These are phyloP conservation scores for Botryotinia globosa DNA, from an alignment of 2,329 filamentous ascomycete genomes.

Conservation along the genomic window DNA sequence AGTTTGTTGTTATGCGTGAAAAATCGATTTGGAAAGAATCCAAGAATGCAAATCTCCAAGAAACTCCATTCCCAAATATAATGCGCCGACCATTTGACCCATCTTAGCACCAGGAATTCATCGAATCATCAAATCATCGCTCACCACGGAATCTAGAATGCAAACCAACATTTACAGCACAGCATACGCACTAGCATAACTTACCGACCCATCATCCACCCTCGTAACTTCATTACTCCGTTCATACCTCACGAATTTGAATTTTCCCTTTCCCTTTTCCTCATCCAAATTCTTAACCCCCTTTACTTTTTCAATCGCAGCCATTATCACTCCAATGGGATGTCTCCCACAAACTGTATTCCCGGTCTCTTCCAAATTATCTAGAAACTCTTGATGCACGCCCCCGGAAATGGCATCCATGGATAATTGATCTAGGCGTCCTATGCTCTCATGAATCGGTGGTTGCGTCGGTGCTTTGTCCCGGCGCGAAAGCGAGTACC, in stretches of 20 bases:
- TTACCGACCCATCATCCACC: conserved; percentile 78
- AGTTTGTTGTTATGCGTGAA: background rate
- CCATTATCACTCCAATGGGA: conserved; percentile 91
- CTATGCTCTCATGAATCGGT: conserved; percentile 81
- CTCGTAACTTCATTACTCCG: conserved; percentile 72
- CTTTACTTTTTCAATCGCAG: conserved; percentile 67
- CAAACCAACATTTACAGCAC: conserved; percentile 46
- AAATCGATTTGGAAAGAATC: background rate
- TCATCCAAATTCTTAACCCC: conserved; percentile 37
- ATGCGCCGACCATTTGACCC: background rate
- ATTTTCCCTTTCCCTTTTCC: conserved; percentile 35
- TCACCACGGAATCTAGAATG: background rate
- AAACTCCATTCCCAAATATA: background rate
- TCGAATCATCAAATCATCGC: background rate
- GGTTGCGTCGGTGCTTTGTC: conserved; percentile 42
- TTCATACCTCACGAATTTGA: conserved; percentile 83
- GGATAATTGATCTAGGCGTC: conserved; percentile 71
- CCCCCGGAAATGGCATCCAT: conserved; percentile 85
- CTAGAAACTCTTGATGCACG: conserved; percentile 65
- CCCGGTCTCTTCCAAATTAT: conserved; percentile 65
- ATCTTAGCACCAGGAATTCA: background rate
- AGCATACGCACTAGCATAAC: conserved; percentile 91
- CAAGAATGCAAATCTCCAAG: background rate
- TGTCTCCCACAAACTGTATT: conserved; percentile 96
- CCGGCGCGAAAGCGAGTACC: conserved; percentile 35